Evolutionary conservation across 2,329 filamentous ascomycete species (phyloP).

Genomic region (Colletotrichum sp.): DNA sequence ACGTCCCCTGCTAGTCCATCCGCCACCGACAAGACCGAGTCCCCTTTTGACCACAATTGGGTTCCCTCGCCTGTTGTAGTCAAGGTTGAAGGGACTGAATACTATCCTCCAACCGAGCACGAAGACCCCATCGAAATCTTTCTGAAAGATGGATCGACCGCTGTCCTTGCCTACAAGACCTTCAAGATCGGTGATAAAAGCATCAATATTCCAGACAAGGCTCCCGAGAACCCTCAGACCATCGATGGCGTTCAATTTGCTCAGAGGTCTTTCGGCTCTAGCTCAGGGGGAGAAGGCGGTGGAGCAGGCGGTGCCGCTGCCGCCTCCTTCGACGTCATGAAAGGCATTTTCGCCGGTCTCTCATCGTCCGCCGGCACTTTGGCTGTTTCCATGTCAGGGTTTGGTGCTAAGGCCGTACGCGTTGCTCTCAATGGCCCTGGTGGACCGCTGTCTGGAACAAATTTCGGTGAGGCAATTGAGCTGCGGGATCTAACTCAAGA

Average conservation of each 20-base stretch:
- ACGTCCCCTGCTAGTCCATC: not conserved
- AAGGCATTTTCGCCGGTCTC: not conserved
- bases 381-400: not conserved
- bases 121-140: not conserved
- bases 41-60: not conserved
- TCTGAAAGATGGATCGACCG: not conserved
- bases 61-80: not conserved
- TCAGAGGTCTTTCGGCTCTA: not conserved
- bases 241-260: not conserved
- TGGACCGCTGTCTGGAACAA: not conserved
- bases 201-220: not conserved
- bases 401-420: not conserved
- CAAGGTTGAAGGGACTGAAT: not conserved
- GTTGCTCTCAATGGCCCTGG: not conserved
- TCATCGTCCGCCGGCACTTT: not conserved
- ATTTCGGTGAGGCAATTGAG: not conserved
- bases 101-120: not conserved
- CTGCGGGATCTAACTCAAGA: not conserved
- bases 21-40: not conserved
- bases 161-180: not conserved
- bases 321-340: not conserved
- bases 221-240: not conserved
- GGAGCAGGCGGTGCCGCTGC: not conserved
- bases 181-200: not conserved
- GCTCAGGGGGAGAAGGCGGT: not conserved